Conservation (phyloP, 2,329 filamentous ascomycete genomes). For the Cordyceps javanica region DNA sequence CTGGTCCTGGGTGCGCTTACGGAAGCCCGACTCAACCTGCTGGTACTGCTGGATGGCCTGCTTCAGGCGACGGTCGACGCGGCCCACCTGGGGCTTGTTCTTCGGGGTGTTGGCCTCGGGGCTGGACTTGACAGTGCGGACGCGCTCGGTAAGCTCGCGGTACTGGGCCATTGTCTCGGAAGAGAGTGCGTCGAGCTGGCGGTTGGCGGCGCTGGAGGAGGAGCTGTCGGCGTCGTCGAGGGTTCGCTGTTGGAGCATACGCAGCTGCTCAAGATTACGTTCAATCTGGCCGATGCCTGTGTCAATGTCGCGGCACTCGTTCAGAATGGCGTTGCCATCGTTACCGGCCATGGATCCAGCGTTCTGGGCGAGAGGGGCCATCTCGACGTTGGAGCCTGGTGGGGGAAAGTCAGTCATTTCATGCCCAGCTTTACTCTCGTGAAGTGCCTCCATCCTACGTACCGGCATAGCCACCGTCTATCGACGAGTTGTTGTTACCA, state of each 20-base stretch:
- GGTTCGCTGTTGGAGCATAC: slow-evolving; percentile 62
- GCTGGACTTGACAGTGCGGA: slow-evolving; percentile 77
- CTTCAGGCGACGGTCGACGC: slow-evolving; percentile 74
- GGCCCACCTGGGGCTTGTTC: slow-evolving; percentile 75
- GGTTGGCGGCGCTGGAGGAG: slow-evolving; percentile 56
- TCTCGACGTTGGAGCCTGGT: slow-evolving; percentile 56
- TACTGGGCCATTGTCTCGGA: slow-evolving; percentile 79
- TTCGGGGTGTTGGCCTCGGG: slow-evolving; percentile 66
- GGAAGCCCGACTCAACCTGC: slow-evolving; percentile 71
- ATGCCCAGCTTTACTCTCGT: neutral
- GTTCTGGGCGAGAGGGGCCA: slow-evolving; percentile 57
- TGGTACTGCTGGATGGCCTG: slow-evolving; percentile 77
- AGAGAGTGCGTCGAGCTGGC: slow-evolving; percentile 66
- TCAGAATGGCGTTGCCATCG: slow-evolving; percentile 72
- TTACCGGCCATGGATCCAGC: slow-evolving; percentile 38
- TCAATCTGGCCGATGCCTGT: slow-evolving; percentile 70
- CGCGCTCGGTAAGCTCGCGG: slow-evolving; percentile 69
- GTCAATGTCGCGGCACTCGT: slow-evolving; percentile 78
- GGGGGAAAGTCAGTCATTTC: slow-evolving; percentile 13
- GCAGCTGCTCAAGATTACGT: slow-evolving; percentile 63
- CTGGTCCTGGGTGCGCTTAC: slow-evolving; percentile 73
- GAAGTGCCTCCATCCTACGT: slow-evolving; percentile 7
- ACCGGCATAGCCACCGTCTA: slow-evolving; percentile 27
- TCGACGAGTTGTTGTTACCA: slow-evolving; percentile 19
- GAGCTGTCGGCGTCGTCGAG: slow-evolving; percentile 71